Evolutionary conservation across 2,329 filamentous ascomycete genomes (phyloP).

Genomic region (Ophiostoma perfectum): DNA sequence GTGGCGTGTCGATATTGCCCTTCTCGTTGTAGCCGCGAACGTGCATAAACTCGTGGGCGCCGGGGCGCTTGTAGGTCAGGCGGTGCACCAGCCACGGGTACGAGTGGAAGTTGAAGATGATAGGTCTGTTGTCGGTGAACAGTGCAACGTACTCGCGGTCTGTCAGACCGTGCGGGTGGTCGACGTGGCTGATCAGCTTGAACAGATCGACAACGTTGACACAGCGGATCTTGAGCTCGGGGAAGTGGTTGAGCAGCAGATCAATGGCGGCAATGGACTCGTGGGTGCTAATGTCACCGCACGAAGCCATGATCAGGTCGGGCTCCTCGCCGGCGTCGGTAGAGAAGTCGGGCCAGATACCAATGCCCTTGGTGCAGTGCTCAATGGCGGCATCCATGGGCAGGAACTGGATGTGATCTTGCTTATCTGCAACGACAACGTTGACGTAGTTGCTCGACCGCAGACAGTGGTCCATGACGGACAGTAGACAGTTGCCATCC

Average conservation of each 20-base stretch:
- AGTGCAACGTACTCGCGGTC: slow-evolving; percentile 61
- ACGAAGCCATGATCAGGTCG: slow-evolving; percentile 70
- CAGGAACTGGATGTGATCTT: slow-evolving; percentile 72
- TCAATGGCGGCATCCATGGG: slow-evolving; percentile 64
- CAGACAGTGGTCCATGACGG: slow-evolving; percentile 70
- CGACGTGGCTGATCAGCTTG: slow-evolving; percentile 64
- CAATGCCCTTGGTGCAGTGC: slow-evolving; percentile 73
- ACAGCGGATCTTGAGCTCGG: slow-evolving; percentile 68
- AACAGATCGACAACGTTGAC: slow-evolving; percentile 78
- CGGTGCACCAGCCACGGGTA: slow-evolving; percentile 77
- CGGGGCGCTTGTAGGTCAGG: slow-evolving; percentile 68
- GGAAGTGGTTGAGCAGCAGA: slow-evolving; percentile 64
- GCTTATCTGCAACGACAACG: slow-evolving; percentile 73
- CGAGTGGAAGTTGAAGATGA: slow-evolving; percentile 81
- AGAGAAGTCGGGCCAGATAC: slow-evolving; percentile 72
- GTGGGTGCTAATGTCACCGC: slow-evolving; percentile 68
- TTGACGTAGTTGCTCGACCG: slow-evolving; percentile 73
- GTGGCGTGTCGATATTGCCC: slow-evolving; percentile 76
- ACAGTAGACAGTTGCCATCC: slow-evolving; percentile 72
- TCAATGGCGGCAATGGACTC: slow-evolving; percentile 71
- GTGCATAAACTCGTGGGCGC: slow-evolving; percentile 57
- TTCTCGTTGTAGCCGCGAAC: slow-evolving; percentile 79
- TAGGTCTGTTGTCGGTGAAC: slow-evolving; percentile 66
- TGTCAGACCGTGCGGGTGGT: slow-evolving; percentile 68
- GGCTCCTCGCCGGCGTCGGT: slow-evolving; percentile 65